These are phyloP conservation scores for Stephania japonica DNA, from an alignment of 164 flowering plant species.

Conservation along the genomic window DNA sequence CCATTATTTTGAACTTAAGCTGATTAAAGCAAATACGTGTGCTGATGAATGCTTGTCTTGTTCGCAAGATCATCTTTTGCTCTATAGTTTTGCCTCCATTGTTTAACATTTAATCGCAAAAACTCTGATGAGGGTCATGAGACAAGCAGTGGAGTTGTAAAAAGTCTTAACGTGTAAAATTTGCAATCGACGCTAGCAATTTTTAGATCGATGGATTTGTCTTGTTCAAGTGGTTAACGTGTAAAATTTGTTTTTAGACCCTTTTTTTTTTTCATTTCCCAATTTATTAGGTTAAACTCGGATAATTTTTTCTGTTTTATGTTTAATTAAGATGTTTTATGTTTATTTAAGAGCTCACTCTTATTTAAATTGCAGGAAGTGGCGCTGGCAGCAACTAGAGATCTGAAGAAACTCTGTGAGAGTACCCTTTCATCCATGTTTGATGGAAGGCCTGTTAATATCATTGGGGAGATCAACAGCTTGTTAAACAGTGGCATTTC, in stretches of 20 bases:
- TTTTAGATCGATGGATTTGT: no score
- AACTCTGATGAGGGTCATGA: not conserved
- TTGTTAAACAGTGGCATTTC: constrained; percentile 38
- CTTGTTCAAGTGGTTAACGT: no score
- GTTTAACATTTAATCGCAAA: not conserved
- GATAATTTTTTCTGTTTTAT: no score
- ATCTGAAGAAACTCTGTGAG: constrained; percentile 84
- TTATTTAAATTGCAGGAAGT: constrained; percentile 59
- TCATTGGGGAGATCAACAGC: constrained; percentile 84
- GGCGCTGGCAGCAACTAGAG: constrained; percentile 70
- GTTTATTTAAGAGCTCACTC: no score
- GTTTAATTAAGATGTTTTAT: no score
- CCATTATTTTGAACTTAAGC: not conserved
- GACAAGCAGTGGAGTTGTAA: not conserved
- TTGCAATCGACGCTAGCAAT: no score
- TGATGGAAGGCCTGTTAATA: constrained; percentile 89
- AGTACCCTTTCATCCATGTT: constrained; percentile 76
- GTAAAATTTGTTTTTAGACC: no score
- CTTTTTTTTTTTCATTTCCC: no score
- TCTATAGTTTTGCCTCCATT: not conserved
- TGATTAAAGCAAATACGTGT: not conserved
- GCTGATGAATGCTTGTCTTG: not conserved
- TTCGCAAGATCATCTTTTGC: not conserved
- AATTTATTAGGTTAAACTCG: no score
- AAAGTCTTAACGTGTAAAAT: no score